Evolutionary conservation across 83 land plant genomes (phyloP), one percentile per base, ranked within the genome.

Genomic region (Thuja plicata): DNA sequence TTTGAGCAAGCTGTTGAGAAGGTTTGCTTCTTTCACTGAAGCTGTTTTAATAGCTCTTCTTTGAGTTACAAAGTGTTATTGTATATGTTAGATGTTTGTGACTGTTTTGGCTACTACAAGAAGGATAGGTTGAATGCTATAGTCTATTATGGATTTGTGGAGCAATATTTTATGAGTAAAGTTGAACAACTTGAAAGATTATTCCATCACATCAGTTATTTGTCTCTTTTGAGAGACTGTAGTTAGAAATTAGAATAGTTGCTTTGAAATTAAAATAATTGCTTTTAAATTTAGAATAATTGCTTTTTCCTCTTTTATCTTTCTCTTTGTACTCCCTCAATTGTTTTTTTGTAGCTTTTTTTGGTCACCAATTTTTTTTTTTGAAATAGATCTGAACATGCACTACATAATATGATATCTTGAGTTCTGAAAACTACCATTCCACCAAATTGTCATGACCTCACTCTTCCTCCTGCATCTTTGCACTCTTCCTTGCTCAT

Each of bases 1-100:
- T 98, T 96, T 91, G 99, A 98, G 90, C 95, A 97, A 78, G 98
- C 99, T 57, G 95, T 96, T 90, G 95, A 94, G 81, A 91, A 91
- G 95, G 98, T 94, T 74, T 34, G 54, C 70, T 15, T 27, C 21
- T 55, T 71, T 16, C 82, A 79, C 6, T 80, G 16, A 37, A 37
- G 3, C 38, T 80, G 6, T 80, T 80, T 80, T 37, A 27, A 1
- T 27, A 24, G 11, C 10, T 66, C 10, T 66, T 66, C 30, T 66
- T 7, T 66, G 30, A 32, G 73, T 8, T 66, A 27, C 73, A 66
- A 66, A 66, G n/a, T 66, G 73, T 66, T 66, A 66, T 80, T 45
- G 41, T 41, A 24, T 43, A n/a, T 45, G 12, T 41, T 80, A 27
- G 48, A 41, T 21, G 9, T 80, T 79, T 80, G 48, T 41, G 11